phyloP scores from a whole-genome alignment of 2,329 filamentous ascomycete species.

The Exophiala calicioides region DNA sequence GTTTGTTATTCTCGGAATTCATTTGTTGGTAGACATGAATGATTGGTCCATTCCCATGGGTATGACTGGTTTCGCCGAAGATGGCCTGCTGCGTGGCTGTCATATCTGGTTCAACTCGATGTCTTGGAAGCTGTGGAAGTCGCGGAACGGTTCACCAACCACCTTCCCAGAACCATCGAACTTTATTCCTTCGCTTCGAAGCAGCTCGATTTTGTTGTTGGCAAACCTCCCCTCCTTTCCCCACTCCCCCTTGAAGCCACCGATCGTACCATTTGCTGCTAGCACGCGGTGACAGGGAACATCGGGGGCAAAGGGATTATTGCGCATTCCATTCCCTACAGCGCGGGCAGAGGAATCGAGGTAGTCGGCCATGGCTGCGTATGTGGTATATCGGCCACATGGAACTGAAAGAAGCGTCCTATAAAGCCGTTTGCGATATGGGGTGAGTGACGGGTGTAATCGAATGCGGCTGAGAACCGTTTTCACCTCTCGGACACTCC shows the following conservation, averaged over 20 bases:
- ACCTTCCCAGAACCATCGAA: slow-evolving; percentile 48
- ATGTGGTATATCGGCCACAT: slow-evolving; percentile 72
- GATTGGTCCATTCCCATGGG: too few relatives aligned
- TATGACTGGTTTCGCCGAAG: too few relatives aligned
- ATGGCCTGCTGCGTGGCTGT: too few relatives aligned
- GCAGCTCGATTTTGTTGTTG: slow-evolving; percentile 43
- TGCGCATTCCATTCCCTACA: slow-evolving; percentile 73
- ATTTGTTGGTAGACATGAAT: too few relatives aligned
- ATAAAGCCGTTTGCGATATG: slow-evolving; percentile 62
- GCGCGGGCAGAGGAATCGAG: slow-evolving; percentile 72
- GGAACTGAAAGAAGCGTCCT: slow-evolving; percentile 75
- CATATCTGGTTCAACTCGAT: background rate
- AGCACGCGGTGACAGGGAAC: slow-evolving; percentile 83
- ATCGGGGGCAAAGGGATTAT: slow-evolving; percentile 78
- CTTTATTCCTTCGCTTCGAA: slow-evolving; percentile 46
- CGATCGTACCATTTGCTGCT: slow-evolving; percentile 64
- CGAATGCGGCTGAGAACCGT: slow-evolving; percentile 43
- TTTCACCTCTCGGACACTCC: slow-evolving; percentile 9
- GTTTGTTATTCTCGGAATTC: too few relatives aligned
- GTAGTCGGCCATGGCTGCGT: slow-evolving; percentile 68
- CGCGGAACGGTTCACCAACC: slow-evolving; percentile 36
- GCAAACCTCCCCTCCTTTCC: slow-evolving; percentile 47
- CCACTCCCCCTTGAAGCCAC: slow-evolving; percentile 56
- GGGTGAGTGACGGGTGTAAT: slow-evolving; percentile 49
- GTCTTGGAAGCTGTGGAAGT: slow-evolving; percentile 20